Evolutionary conservation across 352 stramenopile species (phyloP).

Genomic region (Phytophthora nicotianae): DNA sequence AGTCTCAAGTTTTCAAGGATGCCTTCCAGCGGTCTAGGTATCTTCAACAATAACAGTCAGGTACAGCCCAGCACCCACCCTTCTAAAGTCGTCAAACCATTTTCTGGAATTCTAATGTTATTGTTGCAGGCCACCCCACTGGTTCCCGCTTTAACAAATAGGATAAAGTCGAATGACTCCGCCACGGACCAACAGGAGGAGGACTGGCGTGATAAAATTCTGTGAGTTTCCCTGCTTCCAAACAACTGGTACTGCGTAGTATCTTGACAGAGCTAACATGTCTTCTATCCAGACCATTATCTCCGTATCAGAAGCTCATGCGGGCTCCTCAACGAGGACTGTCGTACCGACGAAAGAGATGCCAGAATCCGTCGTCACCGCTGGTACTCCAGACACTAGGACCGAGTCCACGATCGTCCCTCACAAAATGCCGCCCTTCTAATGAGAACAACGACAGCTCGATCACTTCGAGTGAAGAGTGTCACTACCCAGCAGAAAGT

Average conservation of each 20-base stretch:
- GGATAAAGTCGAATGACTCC: no score
- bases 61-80: no score
- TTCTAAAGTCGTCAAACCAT: no score
- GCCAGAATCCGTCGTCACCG: slow-evolving; percentile 21
- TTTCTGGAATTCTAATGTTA: no score
- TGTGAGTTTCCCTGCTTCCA: slow-evolving; percentile 28
- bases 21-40: slow-evolving; percentile 4
- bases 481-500: slow-evolving; percentile 6
- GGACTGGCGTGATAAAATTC: slow-evolving; percentile 50
- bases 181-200: slow-evolving; percentile 26
- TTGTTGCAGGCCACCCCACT: not conserved
- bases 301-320: slow-evolving; percentile 37
- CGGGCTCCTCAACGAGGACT: slow-evolving; percentile 17
- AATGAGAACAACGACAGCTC: not conserved
- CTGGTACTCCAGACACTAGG: slow-evolving; percentile 32
- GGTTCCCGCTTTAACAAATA: not conserved
- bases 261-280: not conserved
- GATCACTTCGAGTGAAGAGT: slow-evolving; percentile 4
- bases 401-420: slow-evolving; percentile 29
- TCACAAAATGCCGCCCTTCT: slow-evolving; percentile 3
- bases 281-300: slow-evolving; percentile 30
- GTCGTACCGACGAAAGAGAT: slow-evolving; percentile 29
- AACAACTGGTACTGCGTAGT: not conserved
- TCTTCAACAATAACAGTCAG: slow-evolving; percentile 30
- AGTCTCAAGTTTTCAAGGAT: slow-evolving; percentile 3